Evolutionary conservation across 371 early-diverging fungal species (phyloP).

Genomic region (Gilbertella persicaria): DNA sequence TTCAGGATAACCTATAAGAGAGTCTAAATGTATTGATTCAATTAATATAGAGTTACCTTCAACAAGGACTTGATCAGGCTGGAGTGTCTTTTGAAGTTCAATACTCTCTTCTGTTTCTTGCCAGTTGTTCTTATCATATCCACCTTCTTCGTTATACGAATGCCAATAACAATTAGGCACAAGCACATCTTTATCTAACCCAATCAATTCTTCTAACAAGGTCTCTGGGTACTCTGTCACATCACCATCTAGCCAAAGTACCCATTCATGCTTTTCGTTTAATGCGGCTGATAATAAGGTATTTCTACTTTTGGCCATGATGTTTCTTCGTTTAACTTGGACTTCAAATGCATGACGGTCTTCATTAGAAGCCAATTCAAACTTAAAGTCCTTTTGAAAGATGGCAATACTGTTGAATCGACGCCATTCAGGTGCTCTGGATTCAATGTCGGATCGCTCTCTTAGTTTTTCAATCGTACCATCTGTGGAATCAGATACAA

Average conservation of each 20-base stretch:
- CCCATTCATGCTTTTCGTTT: conserved; percentile 62
- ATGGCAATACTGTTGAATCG: conserved; percentile 56
- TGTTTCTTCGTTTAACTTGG: conserved; percentile 58
- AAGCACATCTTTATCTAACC: conserved; percentile 55
- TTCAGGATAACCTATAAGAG: conserved; percentile 40
- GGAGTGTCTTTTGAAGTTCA: conserved; percentile 54
- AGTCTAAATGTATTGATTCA: background rate
- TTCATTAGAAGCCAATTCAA: conserved; percentile 46
- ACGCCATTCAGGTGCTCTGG: conserved; percentile 25
- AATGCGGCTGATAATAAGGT: conserved; percentile 58
- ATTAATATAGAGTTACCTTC: conserved; percentile 29
- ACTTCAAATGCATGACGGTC: conserved; percentile 61
- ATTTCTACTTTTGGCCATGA: conserved; percentile 69
- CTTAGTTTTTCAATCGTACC: conserved; percentile 45
- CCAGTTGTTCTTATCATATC: conserved; percentile 75
- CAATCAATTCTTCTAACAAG: conserved; percentile 55
- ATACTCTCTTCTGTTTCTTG: conserved; percentile 61
- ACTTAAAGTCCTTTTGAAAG: conserved; percentile 59
- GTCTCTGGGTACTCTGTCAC: conserved; percentile 60
- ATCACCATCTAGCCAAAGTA: conserved; percentile 75
- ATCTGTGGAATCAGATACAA: conserved; percentile 56
- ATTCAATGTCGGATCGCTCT: conserved; percentile 23
- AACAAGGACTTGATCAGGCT: conserved; percentile 39
- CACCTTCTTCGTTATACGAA: conserved; percentile 43
- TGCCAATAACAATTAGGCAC: conserved; percentile 61